phyloP scores from a whole-genome alignment of 2,329 filamentous ascomycete species.

The Calonectria montana region DNA sequence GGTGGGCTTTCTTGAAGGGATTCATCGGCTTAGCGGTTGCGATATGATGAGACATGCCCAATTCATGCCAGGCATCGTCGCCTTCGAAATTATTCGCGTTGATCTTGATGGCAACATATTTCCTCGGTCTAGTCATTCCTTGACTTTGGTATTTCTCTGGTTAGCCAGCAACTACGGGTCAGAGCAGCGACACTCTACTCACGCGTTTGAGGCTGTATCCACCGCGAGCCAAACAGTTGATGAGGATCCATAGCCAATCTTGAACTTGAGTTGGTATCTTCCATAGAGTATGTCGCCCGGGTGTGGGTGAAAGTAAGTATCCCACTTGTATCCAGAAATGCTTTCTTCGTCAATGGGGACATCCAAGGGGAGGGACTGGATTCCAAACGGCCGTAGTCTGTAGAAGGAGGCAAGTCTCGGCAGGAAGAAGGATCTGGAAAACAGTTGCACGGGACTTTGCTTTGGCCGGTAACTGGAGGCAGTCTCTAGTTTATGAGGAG shows the following conservation, averaged over 20 bases:
- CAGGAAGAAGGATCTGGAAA: constrained; percentile 13
- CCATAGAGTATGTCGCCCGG: constrained; percentile 46
- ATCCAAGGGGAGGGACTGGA: constrained; percentile 25
- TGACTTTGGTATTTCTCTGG: not conserved
- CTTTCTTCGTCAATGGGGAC: constrained; percentile 38
- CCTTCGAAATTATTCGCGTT: constrained; percentile 33
- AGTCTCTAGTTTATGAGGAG: constrained; percentile 4
- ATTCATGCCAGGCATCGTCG: constrained; percentile 35
- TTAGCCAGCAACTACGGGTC: not conserved
- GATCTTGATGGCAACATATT: constrained; percentile 39
- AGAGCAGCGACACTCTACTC: not conserved
- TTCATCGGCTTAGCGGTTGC: constrained; percentile 17
- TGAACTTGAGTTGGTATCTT: constrained; percentile 48
- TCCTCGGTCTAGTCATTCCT: constrained; percentile 15
- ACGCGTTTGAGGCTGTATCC: constrained; percentile 19
- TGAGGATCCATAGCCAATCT: constrained; percentile 50
- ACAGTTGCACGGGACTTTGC: not conserved
- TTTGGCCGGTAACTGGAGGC: not conserved
- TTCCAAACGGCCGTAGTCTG: not conserved
- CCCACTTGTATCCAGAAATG: constrained; percentile 34
- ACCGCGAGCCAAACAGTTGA: constrained; percentile 53
- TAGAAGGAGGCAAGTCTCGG: constrained; percentile 18
- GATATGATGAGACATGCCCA: constrained; percentile 28
- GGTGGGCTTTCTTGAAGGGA: constrained; percentile 43
- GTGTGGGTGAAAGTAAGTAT: constrained; percentile 45